phyloP scores from a whole-genome alignment of 257 asterid genomes.

The Solanum chiquidenum region DNA sequence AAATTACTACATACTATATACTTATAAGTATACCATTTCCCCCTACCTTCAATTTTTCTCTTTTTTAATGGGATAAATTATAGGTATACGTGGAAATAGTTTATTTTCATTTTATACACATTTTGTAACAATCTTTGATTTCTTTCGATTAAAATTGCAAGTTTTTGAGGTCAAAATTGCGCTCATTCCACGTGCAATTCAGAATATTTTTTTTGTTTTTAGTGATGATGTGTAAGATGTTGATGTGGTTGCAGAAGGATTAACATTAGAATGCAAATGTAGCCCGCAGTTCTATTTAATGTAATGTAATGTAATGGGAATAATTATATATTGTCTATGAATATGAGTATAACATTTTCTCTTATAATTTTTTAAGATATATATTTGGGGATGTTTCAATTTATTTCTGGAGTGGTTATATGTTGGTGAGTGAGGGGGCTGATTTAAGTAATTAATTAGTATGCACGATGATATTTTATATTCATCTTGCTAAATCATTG shows the following conservation, averaged over 20 bases:
- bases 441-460: not conserved
- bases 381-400: not conserved
- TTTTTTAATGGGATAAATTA: not conserved
- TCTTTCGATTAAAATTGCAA: not conserved
- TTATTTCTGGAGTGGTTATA: not conserved
- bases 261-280: constrained; percentile 4
- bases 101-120: not conserved
- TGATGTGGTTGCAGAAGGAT: constrained; percentile 30
- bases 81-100: not conserved
- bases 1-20: not conserved
- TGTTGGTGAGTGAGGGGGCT: not conserved
- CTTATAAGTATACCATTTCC: not conserved
- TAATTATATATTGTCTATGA: not conserved
- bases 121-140: not conserved
- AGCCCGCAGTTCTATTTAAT: constrained; percentile 30
- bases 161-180: not conserved
- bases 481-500: not conserved
- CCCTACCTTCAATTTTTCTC: constrained; percentile 1
- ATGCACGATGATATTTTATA: not conserved
- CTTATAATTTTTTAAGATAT: not conserved
- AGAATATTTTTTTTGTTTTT: not conserved
- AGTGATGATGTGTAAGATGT: not conserved
- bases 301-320: not conserved
- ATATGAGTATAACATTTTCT: not conserved
- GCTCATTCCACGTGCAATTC: not conserved